A percentile compares a stretch with the other conserved stretches of the same genome.
Evolutionary conservation across 768 basidiomycete species (phyloP).

Genomic region (Lentinula detonsa): DNA sequence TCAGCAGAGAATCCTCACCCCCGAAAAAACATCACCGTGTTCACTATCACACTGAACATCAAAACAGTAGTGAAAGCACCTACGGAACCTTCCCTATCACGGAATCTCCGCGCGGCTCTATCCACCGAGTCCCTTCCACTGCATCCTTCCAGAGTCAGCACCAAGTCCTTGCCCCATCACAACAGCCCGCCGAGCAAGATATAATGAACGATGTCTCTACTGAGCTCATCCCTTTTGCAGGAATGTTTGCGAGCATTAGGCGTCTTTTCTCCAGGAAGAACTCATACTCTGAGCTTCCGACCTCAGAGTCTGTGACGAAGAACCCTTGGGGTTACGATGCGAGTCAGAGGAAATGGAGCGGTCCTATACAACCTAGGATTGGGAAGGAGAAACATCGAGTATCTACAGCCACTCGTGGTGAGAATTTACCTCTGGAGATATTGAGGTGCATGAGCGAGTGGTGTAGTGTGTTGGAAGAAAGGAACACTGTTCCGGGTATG

Average conservation of each 20-base stretch:
- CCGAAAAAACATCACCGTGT: neutral
- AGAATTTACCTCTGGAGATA: slow-evolving; percentile 56
- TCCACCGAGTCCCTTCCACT: slow-evolving; percentile 2
- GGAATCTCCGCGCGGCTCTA: neutral
- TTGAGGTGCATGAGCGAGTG: slow-evolving; percentile 52
- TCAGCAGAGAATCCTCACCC: neutral
- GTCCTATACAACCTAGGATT: slow-evolving; percentile 23
- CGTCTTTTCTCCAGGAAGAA: slow-evolving; percentile 4
- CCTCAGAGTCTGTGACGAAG: slow-evolving; percentile 3
- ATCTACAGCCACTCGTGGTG: slow-evolving; percentile 21
- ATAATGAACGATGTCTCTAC: slow-evolving; percentile 13
- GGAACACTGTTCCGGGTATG: slow-evolving; percentile 51
- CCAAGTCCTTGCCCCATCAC: slow-evolving; percentile 4
- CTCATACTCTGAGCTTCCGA: neutral
- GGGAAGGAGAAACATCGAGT: slow-evolving; percentile 24
- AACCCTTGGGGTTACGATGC: slow-evolving; percentile 8
- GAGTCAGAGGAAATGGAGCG: slow-evolving; percentile 25
- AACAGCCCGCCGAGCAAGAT: slow-evolving; percentile 5
- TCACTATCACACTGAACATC: neutral
- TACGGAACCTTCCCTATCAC: slow-evolving; percentile 8
- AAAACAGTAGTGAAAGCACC: neutral
- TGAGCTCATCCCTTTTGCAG: slow-evolving; percentile 22
- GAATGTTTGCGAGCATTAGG: slow-evolving; percentile 10
- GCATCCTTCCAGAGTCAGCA: neutral
- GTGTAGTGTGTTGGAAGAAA: slow-evolving; percentile 51